Base-by-base conservation (phyloP, 202 grass and related monocot species). In the Panicum hallii region DNA sequence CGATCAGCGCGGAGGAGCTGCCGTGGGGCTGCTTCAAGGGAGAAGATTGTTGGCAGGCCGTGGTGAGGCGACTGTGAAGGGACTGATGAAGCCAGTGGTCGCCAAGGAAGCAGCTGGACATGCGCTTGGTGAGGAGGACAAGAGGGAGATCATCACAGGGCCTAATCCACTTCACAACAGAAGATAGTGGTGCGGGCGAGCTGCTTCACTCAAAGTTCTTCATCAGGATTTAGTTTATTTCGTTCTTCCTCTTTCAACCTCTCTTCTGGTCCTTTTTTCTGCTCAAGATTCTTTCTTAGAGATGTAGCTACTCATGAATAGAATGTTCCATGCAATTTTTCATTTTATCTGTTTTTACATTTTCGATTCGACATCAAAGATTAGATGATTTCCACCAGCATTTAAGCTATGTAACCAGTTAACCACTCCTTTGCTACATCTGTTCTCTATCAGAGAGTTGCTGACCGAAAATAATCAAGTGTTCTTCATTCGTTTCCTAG, bases 131-230 rank as follows among this genome's bases (percentile, higher is more conserved):
- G 87, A 69, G 30, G 84, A 84, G 47, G 84, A 92, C 60, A 82
- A 92, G 84, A 85, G 90, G 80, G 86, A 68, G 67, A 87, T 92
- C 76, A 43, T 87, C 72, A 85, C 87, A 7, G 90, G 90, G 9
- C 65, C 90, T 56, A 90, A 90, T 85, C 87, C 87, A 64, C 91
- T 93, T 48, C 91, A 90, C 66, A 93, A 93, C 84, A 79, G 87
- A 87, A 85, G 87, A 90, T 90, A 86, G 71, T 26, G 38, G 11
- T 30, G 7, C 52, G 23, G n/a, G 36, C 58, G 4, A 73, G 15
- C 38, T 6, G 7, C 17, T 9, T 26, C 14, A 8, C 4, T 62
- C 0, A 2, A 32, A 43, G 44, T 53, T 84, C 4, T 78, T 63
- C n/a, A 52, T 63, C n/a, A 61, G 2, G 43, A 11, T 80, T 42